Evolutionary conservation across 768 basidiomycete species (phyloP), one percentile per base, ranked within the genome.

Genomic region (Lentinula sp.): DNA sequence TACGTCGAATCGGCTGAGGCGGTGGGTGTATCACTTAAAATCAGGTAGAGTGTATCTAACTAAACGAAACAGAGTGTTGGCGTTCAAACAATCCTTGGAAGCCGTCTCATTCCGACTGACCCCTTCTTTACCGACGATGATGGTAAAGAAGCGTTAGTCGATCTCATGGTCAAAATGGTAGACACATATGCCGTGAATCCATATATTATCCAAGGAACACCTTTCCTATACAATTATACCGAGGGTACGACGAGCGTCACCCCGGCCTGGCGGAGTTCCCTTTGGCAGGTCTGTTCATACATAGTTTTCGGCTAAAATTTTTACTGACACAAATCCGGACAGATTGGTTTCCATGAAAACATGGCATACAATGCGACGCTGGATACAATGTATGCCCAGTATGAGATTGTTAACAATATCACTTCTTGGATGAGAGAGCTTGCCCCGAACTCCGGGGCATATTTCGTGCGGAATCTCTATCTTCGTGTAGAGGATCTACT

Each of bases 1-100:
- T 72, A 71, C 45, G 68, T 70, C 15, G 40, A 65, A 9, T n/a
- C 65, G 2, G 68, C 70, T 10, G 64, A 74, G 58, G 68, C 66
- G 45, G 59, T 60, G 6, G 23, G 35, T 56, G 13, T 11, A 5
- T n/a, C 18, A 18, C 13, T 10, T 32, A 4, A 2, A 13, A 10
- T 4, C 34, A 40, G 16, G 16, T 43, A 2, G 15, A 16, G 16
- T n/a, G 23, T 16, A 23, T 48, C 8, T 28, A 5, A 48, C 57
- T 34, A 28, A 28, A 23, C 23, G 7, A 5, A 23, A 5, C 28
- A 62, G 66, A 67, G 61, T 64, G 70, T 71, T 28, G 70, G 74
- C 23, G 58, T 64, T 21, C 64, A 69, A 51, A 57, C 64, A 35
- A 66, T 66, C 31, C 61, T 74, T 10, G 65, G 67, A 18, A 66